Base-by-base conservation (phyloP, 352 stramenopile genomes). In the Albugo candida region DNA sequence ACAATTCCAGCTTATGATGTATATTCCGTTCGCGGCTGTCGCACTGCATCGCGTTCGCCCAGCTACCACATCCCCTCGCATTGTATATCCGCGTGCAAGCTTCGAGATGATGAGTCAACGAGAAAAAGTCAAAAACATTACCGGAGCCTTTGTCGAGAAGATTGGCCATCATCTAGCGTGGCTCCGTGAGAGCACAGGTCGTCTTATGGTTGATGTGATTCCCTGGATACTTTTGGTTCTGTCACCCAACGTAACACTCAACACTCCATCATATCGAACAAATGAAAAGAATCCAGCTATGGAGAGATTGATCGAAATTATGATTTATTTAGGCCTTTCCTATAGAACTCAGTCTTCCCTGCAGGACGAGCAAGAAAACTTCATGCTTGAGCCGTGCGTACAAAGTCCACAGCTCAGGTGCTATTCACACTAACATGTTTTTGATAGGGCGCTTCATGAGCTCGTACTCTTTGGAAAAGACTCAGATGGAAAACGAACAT, bases 131-230 rank as follows among this genome's bases (percentile, higher is more conserved):
- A 45, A 54, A 35, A 85, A 81, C 54, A 83, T 91, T 40, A 53
- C 87, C 0, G 52, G 77, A 39, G 61, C 77, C 36, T 59, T 87
- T 31, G 51, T 63, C 2, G 74, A 87, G 18, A 69, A 77, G 44
- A 69, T 68, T 27, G 67, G 70, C 14, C 48, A 83, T 47, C 65
- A 78, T 17, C 57, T 55, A 40, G 75, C 69, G 40, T 54, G 87
- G 40, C 74, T 72, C 13, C 56, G 79, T 41, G 17, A 3, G 17
- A 73, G 74, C 24, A 43, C 60, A 1, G 67, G 62, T 20, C 60
- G 81, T 20, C 63, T 91, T 31, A 61, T 74, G 10, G 55, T 86
- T 41, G 74, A 91, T 41, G 70, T 91, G 13, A 61, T 91, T 11
- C 72, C 77, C 35, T 87, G 70, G 70, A 47, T 91, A 21, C 35